A percentile compares a stretch with the other conserved stretches of the same genome.
These are phyloP conservation scores for Cydonia oblonga DNA, from an alignment of 331 rosid species.

Conservation along the genomic window DNA sequence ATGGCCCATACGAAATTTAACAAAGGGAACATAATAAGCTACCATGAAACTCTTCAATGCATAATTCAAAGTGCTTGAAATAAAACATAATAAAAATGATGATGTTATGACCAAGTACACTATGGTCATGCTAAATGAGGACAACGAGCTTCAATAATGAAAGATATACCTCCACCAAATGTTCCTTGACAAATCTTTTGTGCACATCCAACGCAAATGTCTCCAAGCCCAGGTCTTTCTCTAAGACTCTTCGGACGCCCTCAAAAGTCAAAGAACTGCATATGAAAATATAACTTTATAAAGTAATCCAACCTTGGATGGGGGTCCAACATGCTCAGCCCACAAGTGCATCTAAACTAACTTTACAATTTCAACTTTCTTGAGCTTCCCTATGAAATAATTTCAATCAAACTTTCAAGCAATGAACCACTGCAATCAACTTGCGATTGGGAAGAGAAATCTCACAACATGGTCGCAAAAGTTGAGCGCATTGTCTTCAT, in stretches of 20 bases:
- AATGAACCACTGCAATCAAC: background rate
- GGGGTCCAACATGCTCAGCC: background rate
- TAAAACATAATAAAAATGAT: background rate
- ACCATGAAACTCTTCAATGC: background rate
- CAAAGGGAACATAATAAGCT: background rate
- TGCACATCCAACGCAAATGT: conserved; percentile 64
- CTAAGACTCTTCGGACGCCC: conserved; percentile 87
- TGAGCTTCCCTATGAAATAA: background rate
- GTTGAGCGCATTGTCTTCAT: background rate
- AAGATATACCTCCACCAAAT: conserved; percentile 50
- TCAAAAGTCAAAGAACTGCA: conserved; percentile 89
- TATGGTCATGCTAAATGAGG: background rate
- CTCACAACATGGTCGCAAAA: background rate
- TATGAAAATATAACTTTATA: background rate
- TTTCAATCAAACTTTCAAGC: background rate
- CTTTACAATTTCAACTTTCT: background rate
- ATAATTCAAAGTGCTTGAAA: too few relatives aligned
- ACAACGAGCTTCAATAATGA: background rate
- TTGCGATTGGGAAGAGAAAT: background rate
- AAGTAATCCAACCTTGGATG: background rate
- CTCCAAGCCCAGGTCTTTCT: conserved; percentile 68
- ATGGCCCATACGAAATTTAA: background rate
- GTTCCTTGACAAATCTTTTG: conserved; percentile 71
- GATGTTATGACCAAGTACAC: background rate
- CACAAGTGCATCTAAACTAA: background rate